Percentiles rank a stretch among this genome's conserved stretches.
Evolutionary conservation across 1,284 basidiomycete species (phyloP).

Genomic region (Papiliotrema nemorosa): DNA sequence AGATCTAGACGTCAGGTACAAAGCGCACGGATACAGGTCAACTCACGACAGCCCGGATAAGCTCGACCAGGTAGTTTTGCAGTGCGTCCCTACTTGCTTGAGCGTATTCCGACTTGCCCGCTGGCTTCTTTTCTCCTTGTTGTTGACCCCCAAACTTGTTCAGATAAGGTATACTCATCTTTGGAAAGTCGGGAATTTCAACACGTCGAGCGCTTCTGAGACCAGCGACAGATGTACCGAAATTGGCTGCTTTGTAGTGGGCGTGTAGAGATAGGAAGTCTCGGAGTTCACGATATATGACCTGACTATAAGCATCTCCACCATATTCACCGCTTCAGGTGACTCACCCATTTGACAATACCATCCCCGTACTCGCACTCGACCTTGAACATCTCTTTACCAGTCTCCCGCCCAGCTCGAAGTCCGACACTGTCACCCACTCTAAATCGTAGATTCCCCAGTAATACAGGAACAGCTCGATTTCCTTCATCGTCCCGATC

Average conservation of each 20-base stretch:
- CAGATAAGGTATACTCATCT: slow-evolving; percentile 79
- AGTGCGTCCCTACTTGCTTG: slow-evolving; percentile 72
- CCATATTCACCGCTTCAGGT: background rate
- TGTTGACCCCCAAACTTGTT: slow-evolving; percentile 52
- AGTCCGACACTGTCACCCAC: slow-evolving; percentile 46
- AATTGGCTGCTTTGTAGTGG: slow-evolving; percentile 84
- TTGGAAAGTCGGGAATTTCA: slow-evolving; percentile 87
- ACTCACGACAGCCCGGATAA: slow-evolving; percentile 84
- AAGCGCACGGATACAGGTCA: background rate
- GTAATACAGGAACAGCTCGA: slow-evolving; percentile 77
- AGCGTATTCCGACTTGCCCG: slow-evolving; percentile 67
- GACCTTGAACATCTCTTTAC: slow-evolving; percentile 49
- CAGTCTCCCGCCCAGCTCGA: slow-evolving; percentile 29
- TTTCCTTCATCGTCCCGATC: slow-evolving; percentile 85
- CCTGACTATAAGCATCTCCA: slow-evolving; percentile 45
- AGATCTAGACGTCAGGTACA: slow-evolving; percentile 64
- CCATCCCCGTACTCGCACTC: slow-evolving; percentile 93
- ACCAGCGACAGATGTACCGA: slow-evolving; percentile 49
- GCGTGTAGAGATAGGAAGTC: slow-evolving; percentile 90
- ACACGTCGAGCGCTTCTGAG: slow-evolving; percentile 61
- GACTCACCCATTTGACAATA: slow-evolving; percentile 73
- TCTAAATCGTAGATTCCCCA: slow-evolving; percentile 53
- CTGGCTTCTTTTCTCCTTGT: slow-evolving; percentile 33
- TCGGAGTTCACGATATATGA: slow-evolving; percentile 88
- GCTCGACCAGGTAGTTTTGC: slow-evolving; percentile 82